Conservation (phyloP, 2,329 filamentous ascomycete species). For the Tolypocladium paradoxum region DNA sequence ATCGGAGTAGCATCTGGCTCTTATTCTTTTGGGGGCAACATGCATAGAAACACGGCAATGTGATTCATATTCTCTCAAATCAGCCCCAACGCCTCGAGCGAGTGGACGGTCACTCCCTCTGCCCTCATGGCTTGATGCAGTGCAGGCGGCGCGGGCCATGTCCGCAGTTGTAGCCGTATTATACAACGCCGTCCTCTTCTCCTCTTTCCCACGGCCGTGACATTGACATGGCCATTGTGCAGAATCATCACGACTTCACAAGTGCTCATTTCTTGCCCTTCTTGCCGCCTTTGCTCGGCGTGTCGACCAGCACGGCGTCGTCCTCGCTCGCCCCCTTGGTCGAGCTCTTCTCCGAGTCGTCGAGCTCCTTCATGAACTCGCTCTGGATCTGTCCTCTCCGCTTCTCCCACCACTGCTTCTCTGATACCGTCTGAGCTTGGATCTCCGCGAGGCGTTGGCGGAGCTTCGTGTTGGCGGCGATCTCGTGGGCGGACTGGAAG, state of each 20-base stretch:
- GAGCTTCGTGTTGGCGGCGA: constrained; percentile 72
- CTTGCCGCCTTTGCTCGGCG: constrained; percentile 33
- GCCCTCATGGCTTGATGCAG: neutral
- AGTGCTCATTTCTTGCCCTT: constrained; percentile 38
- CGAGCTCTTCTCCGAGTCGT: constrained; percentile 44
- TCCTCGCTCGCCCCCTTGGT: constrained; percentile 25
- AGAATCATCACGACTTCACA: neutral
- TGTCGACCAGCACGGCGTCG: constrained; percentile 63
- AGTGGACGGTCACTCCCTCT: neutral
- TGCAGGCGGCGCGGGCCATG: neutral
- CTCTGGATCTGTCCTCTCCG: constrained; percentile 61
- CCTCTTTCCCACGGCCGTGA: neutral
- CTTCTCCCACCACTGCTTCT: constrained; percentile 91
- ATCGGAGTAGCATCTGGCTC: constrained; percentile 3
- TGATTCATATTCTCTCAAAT: neutral
- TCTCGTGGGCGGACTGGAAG: constrained; percentile 96
- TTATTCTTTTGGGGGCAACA: neutral
- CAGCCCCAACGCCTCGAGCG: neutral
- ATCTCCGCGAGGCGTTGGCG: constrained; percentile 67
- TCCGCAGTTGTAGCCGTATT: neutral
- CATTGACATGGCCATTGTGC: neutral
- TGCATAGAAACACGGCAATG: constrained; percentile 1
- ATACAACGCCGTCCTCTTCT: neutral
- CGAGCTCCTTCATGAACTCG: constrained; percentile 77
- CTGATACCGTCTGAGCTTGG: constrained; percentile 56